Evolutionary conservation across 495 filamentous ascomycete species (phyloP).

Genomic region (Symbiotaphrina buchneri): DNA sequence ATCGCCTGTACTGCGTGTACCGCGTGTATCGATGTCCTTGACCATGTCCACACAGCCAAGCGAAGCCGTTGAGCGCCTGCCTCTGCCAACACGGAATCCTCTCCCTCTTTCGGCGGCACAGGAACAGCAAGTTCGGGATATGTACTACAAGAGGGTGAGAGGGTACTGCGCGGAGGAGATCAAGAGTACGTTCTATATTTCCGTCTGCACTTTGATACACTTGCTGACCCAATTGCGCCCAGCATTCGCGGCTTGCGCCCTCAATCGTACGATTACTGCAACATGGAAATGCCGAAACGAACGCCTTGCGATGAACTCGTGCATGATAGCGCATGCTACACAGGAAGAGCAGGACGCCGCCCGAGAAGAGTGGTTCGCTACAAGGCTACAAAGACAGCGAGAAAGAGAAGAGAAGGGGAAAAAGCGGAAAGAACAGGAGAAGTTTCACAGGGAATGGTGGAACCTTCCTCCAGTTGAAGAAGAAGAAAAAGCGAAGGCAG

Average conservation of each 20-base stretch:
- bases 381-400: constrained; percentile 22
- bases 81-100: constrained; percentile 53
- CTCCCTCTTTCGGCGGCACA: constrained; percentile 81
- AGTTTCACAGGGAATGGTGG: constrained; percentile 37
- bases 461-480: constrained; percentile 10
- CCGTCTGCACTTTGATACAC: neutral
- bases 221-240: constrained; percentile 1
- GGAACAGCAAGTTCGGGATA: constrained; percentile 71
- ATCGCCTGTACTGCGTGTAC: no score
- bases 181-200: constrained; percentile 29
- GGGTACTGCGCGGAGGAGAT: constrained; percentile 64
- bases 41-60: neutral
- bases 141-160: constrained; percentile 77
- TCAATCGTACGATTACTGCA: constrained; percentile 61
- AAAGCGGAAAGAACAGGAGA: constrained; percentile 40
- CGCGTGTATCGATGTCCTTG: no score
- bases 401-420: constrained; percentile 83
- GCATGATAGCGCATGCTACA: constrained; percentile 73
- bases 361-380: constrained; percentile 81
- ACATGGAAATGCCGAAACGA: constrained; percentile 64
- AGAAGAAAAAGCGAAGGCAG: constrained; percentile 1
- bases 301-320: constrained; percentile 72
- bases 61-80: constrained; percentile 4
- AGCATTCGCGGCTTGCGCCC: constrained; percentile 85
- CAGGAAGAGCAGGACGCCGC: constrained; percentile 70